phyloP scores from a whole-genome alignment of 768 basidiomycete species.

The Exsudoporus frostii region DNA sequence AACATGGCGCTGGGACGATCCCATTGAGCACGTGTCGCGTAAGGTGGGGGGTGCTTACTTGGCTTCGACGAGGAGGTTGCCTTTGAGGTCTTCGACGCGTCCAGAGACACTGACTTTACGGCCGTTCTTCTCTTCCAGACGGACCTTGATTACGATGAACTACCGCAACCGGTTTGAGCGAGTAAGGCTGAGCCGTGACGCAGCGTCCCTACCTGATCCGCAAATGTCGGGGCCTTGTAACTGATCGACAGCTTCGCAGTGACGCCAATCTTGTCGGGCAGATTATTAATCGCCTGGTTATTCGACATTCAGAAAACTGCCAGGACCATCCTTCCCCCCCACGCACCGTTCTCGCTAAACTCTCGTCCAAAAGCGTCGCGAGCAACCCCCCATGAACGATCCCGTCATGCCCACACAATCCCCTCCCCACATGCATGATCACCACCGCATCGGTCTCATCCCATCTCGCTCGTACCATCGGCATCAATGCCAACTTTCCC shows the following conservation, averaged over 20 bases:
- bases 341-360: constrained; percentile 72
- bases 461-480: constrained; percentile 66
- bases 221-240: constrained; percentile 85
- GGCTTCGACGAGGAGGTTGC: constrained; percentile 79
- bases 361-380: constrained; percentile 88
- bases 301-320: constrained; percentile 2
- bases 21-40: background rate
- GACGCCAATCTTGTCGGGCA: constrained; percentile 89
- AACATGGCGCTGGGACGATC: constrained; percentile 60
- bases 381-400: constrained; percentile 92
- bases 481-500: constrained; percentile 76
- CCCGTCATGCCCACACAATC: constrained; percentile 90
- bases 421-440: constrained; percentile 80
- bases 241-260: constrained; percentile 81
- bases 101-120: constrained; percentile 75
- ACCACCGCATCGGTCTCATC: constrained; percentile 75
- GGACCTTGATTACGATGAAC: constrained; percentile 81
- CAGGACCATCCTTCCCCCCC: background rate
- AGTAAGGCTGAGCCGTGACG: background rate
- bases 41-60: constrained; percentile 46
- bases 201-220: constrained; percentile 63
- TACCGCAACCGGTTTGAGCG: constrained; percentile 29
- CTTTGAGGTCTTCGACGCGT: constrained; percentile 75
- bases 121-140: constrained; percentile 63
- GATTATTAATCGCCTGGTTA: constrained; percentile 72